phyloP scores from a whole-genome alignment of 495 filamentous ascomycete species.

The Lasiosphaeria ovina region DNA sequence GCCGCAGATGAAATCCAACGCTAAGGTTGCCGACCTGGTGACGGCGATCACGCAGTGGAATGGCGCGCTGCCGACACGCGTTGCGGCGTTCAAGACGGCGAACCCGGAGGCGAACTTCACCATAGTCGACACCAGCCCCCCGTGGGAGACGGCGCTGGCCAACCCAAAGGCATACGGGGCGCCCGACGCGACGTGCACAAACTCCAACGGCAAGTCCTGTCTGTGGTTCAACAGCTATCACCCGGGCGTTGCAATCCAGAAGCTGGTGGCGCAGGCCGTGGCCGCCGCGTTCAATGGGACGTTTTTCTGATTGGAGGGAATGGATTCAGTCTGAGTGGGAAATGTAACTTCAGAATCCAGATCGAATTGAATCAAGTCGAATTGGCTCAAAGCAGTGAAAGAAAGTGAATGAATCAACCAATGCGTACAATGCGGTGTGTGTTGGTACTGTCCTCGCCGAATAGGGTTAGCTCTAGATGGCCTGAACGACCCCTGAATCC shows the following conservation, averaged over 20 bases:
- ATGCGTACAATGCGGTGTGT: too few relatives aligned
- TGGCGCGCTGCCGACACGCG: slow-evolving; percentile 2
- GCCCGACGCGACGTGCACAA: slow-evolving; percentile 9
- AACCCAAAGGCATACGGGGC: slow-evolving; percentile 11
- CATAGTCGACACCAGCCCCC: neutral
- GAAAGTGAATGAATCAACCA: too few relatives aligned
- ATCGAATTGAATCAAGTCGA: too few relatives aligned
- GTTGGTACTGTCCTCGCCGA: too few relatives aligned
- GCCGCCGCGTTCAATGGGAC: slow-evolving; percentile 7
- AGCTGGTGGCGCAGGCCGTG: slow-evolving; percentile 7
- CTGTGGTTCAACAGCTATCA: slow-evolving; percentile 9
- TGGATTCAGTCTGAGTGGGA: too few relatives aligned
- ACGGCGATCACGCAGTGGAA: slow-evolving; percentile 4
- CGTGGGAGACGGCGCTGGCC: slow-evolving; percentile 5
- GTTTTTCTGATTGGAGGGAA: neutral
- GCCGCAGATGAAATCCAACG: slow-evolving; percentile 10
- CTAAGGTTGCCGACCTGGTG: slow-evolving; percentile 2
- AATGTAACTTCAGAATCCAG: too few relatives aligned
- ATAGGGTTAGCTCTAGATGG: too few relatives aligned
- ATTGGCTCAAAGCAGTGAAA: too few relatives aligned
- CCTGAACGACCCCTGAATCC: too few relatives aligned
- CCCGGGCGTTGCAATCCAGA: slow-evolving; percentile 13
- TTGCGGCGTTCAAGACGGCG: slow-evolving; percentile 8
- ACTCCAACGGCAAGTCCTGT: slow-evolving; percentile 11
- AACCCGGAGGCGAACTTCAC: neutral